Evolutionary conservation across 306 rosid genomes (phyloP), one percentile per base, ranked within the genome.

Genomic region (Citrullus amarus): DNA sequence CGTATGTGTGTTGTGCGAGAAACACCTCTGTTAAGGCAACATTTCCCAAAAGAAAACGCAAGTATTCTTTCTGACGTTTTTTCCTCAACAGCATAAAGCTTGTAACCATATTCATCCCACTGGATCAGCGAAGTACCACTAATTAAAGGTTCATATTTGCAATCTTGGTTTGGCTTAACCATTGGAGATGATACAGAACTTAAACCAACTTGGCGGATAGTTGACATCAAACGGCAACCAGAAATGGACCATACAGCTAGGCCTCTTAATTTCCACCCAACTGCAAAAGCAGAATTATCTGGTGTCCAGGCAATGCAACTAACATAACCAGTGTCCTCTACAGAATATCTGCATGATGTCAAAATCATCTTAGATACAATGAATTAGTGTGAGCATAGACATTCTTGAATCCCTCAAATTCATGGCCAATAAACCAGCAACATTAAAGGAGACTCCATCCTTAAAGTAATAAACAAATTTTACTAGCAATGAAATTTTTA

Each of bases 11-110:
- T 86, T 80, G 93, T 83, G 84, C 97, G 93, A 61, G 98, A 92
- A 86, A 95, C 93, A 80, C 98, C 98, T 92, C 97, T 89, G 83
- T 92, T 92, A 80, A 92, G 98, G 84, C 96, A 95, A 85, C 98
- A 95, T 84, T 95, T 95, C 28, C 98, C 97, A 78, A 95, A 95
- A 53, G 98, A 92, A 87, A 95, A 95, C 46, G 93, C 89, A 83
- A 95, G 81, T 81, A 95, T 79, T 86, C 97, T 89, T 83, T 89
- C 98, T 15, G 90, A 85, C 63, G 91, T 88, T 76, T 82, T 86
- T 78, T 82, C 96, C 86, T 95, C 98, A 6, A 89, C 83, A 50
- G 93, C 86, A 87, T 92, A 95, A 82, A 95, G 96, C 86, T 92
- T 88, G 83, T 92, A 95, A 82, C 98, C 96, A 82, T 89, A 85